Evolutionary conservation across 768 basidiomycete genomes (phyloP), one percentile per base, ranked within the genome.

Genomic region (Naganishia randhawae): DNA sequence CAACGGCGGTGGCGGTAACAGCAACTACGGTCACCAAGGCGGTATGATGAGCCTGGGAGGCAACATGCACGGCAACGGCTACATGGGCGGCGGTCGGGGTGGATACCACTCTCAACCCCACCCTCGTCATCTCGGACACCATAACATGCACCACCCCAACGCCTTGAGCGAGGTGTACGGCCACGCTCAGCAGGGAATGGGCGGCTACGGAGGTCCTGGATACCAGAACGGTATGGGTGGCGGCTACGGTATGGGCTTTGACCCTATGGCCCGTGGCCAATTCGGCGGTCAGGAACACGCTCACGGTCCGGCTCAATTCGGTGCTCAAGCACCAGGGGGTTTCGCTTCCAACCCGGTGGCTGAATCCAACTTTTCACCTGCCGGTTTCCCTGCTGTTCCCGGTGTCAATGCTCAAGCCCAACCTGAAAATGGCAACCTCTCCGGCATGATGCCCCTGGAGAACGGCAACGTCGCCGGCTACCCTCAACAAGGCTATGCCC

Each of bases 121-220:
- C 65, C 77, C 74, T 31, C 71, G 76, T 29, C 77, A 81, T 64
- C 74, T 78, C 45, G 57, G 61, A 17, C 75, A 77, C 70, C 78
- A 74, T 55, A 71, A 75, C 41, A 70, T 80, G 39, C 79, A 81
- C 61, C 80, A 81, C 74, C 74, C 78, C 68, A 80, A 80, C 73
- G 77, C 78, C 37, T 71, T 81, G 53, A 77, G 75, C 69, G 80
- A 81, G 35, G 75, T 76, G 41, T 81, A 80, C 71, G 80, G 77
- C 25, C 73, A 53, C 22, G 65, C 64, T 25, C 57, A 54, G 32
- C 53, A 61, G 10, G 65, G 69, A 50, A 64, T 65, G 53, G 65
- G 65, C 11, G 54, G 25, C 14, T 57, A 64, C 39, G 69, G 69
- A n/a, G 67, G 66, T 4, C 54, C 6, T n/a, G 69, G 69, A 19